Evolutionary conservation across 2,329 filamentous ascomycete species (phyloP), one percentile per base, ranked within the genome.

Genomic region (Aspergillus oerlinghausenensis): DNA sequence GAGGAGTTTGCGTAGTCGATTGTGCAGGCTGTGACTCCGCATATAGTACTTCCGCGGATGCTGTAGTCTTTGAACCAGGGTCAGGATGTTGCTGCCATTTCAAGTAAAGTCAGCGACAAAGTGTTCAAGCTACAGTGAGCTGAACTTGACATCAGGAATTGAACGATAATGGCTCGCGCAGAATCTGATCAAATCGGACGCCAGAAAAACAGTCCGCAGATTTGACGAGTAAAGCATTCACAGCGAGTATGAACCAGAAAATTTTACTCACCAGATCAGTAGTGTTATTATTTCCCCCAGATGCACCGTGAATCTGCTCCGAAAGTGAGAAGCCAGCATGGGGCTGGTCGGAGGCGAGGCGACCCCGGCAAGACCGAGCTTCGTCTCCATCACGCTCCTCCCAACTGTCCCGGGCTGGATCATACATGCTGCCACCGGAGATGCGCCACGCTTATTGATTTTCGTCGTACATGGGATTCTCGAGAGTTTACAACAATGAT

Each of bases 321-420:
- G 40, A 32, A 51, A 17, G 25, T 9, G 29, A 38, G 14, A 51
- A 19, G n/a, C 9, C 49, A 17, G 26, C 48, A 17, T 49, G 45
- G 2, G 52, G 28, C 48, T 25, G 32, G 26, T 23, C 29, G 23
- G 25, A 11, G 26, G 45, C 54, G 40, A 26, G 55, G 23, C 32
- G 50, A 21, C 29, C 55, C 32, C 11, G 54, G 48, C 21, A 54
- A 42, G 48, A 52, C 51, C 40, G 54, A 47, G 51, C 21, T 19
- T 54, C 51, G 47, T 58, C 43, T 42, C 42, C 49, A 28, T 43
- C 35, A 45, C 49, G 52, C 21, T 55, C 59, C 49, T 61, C 64
- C 64, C 64, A 65, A 42, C 48, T 55, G 58, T 66, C 64, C 58
- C 64, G 64, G 54, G 64, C 64, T 47, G 62, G 60, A 63, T 65